These are phyloP conservation scores for Trichophyton rubrum DNA, from an alignment of 2,329 filamentous ascomycete genomes.

Conservation along the genomic window DNA sequence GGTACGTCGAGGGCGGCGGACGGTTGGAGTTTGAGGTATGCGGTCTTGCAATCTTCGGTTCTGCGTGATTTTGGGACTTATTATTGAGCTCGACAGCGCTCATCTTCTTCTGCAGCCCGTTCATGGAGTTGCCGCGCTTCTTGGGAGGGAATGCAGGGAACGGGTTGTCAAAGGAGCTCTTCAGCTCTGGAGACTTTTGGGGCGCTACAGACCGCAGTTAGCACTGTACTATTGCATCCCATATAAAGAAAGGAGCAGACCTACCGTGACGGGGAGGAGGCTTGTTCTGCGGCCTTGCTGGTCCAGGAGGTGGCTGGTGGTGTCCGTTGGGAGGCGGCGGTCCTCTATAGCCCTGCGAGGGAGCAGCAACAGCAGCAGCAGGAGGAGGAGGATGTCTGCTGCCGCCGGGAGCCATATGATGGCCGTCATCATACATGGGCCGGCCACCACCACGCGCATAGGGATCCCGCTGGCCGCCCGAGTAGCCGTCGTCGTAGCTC, in stretches of 20 bases:
- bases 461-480: background rate
- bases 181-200: background rate
- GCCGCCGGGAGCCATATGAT: slow-evolving; percentile 17
- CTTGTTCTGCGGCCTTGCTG: background rate
- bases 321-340: slow-evolving; percentile 17
- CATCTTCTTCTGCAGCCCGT: slow-evolving; percentile 29
- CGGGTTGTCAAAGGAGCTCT: slow-evolving; percentile 35
- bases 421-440: background rate
- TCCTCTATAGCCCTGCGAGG: slow-evolving; percentile 14
- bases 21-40: slow-evolving; percentile 29
- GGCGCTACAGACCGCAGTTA: too few species aligned
- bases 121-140: slow-evolving; percentile 24
- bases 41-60: slow-evolving; percentile 20
- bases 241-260: too few species aligned
- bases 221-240: too few species aligned
- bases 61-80: slow-evolving; percentile 17
- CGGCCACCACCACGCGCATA: background rate
- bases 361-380: slow-evolving; percentile 2
- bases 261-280: too few species aligned
- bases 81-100: slow-evolving; percentile 27
- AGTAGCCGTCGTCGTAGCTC: background rate
- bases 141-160: slow-evolving; percentile 33
- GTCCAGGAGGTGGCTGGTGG: slow-evolving; percentile 17
- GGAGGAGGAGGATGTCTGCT: slow-evolving; percentile 24
- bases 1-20: slow-evolving; percentile 21